These are phyloP conservation scores for Trametes hirsuta DNA, from an alignment of 1,284 basidiomycete species.

Conservation along the genomic window DNA sequence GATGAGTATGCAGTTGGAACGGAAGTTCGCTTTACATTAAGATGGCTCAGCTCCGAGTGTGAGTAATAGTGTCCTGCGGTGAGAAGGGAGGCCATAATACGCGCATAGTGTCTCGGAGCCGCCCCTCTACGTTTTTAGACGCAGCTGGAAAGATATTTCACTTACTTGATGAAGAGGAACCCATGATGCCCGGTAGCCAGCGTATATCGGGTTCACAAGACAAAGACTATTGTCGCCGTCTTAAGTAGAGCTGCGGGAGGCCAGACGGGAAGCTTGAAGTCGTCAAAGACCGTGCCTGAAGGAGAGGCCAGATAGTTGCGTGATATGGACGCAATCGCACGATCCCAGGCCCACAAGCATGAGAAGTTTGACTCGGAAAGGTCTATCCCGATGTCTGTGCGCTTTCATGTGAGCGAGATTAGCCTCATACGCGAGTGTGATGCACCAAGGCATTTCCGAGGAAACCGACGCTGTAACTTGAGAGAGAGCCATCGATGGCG, in stretches of 20 bases:
- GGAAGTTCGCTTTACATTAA: not conserved
- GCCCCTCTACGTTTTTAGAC: not conserved
- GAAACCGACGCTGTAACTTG: too few species aligned
- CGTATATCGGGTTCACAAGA: not conserved
- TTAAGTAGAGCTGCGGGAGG: not conserved
- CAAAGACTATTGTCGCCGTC: too few species aligned
- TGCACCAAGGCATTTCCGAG: too few species aligned
- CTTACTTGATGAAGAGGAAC: constrained; percentile 14
- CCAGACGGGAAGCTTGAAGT: not conserved
- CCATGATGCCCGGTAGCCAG: not conserved
- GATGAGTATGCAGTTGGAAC: not conserved
- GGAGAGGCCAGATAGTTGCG: constrained; percentile 9
- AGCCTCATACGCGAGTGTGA: too few species aligned
- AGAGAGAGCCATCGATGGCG: too few species aligned
- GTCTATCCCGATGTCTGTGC: too few species aligned
- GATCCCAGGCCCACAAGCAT: not conserved
- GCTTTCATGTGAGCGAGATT: too few species aligned
- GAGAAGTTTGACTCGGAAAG: too few species aligned
- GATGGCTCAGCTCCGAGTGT: not conserved
- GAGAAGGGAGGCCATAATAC: not conserved
- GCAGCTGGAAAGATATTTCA: not conserved
- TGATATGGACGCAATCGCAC: constrained; percentile 24
- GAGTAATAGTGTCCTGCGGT: not conserved
- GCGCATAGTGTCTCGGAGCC: not conserved
- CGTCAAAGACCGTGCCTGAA: not conserved